These are phyloP conservation scores for Podospora didyma DNA, from an alignment of 495 filamentous ascomycete species.

Conservation along the genomic window DNA sequence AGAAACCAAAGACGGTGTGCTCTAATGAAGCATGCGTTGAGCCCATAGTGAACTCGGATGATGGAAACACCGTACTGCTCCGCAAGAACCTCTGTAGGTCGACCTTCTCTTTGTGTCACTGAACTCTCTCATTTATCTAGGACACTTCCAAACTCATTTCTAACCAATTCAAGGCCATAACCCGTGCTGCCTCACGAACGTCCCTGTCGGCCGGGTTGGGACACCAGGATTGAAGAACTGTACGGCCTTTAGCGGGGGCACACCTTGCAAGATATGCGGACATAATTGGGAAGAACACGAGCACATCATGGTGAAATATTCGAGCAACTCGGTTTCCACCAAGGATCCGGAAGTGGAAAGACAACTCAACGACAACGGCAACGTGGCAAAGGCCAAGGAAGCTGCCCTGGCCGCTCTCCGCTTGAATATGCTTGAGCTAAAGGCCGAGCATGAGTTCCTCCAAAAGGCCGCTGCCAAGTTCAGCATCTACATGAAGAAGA, in stretches of 20 bases:
- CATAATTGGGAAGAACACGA: background rate
- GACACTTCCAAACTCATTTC: background rate
- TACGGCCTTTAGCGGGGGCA: no score
- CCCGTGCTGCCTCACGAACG: no score
- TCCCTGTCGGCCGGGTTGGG: background rate
- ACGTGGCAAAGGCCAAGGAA: no score
- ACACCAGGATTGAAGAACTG: background rate
- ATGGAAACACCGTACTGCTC: constrained; percentile 8
- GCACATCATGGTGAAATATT: constrained; percentile 2
- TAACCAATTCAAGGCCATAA: background rate
- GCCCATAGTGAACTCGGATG: constrained; percentile 5
- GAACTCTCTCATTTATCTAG: no score
- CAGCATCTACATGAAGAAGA: constrained; percentile 34
- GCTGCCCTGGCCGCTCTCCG: constrained; percentile 1
- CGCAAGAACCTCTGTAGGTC: no score
- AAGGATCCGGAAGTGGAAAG: background rate
- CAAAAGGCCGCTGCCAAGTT: constrained; percentile 35
- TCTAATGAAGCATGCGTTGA: background rate
- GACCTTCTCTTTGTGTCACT: no score
- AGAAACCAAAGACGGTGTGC: background rate
- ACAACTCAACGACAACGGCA: no score
- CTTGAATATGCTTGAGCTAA: constrained; percentile 23
- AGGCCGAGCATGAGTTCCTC: constrained; percentile 27
- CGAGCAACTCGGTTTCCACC: background rate
- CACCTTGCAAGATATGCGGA: no score